These are phyloP conservation scores for Davidsoniella eucalypti DNA, from an alignment of 2,329 filamentous ascomycete species.

Conservation along the genomic window DNA sequence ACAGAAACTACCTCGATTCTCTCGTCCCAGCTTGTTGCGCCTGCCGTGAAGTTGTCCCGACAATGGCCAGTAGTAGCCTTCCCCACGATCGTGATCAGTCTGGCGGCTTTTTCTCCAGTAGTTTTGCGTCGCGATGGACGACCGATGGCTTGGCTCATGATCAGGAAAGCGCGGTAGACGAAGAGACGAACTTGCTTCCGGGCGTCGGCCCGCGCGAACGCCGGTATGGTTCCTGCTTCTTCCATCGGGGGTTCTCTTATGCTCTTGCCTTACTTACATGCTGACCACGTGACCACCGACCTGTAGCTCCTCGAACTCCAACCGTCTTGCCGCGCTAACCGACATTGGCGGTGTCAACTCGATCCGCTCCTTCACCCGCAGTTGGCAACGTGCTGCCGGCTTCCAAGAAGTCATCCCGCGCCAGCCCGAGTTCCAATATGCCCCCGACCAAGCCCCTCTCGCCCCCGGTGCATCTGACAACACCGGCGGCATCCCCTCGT, in stretches of 20 bases:
- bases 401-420: constrained; percentile 80
- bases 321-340: constrained; percentile 38
- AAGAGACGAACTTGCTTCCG: constrained; percentile 3
- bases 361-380: constrained; percentile 81
- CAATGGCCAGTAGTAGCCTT: constrained; percentile 9
- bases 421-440: constrained; percentile 55
- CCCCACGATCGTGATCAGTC: constrained; percentile 6
- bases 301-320: constrained; percentile 40
- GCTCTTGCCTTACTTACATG: background rate
- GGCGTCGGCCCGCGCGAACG: constrained; percentile 5
- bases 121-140: constrained; percentile 11
- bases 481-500: background rate
- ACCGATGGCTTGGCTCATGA: constrained; percentile 2
- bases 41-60: background rate
- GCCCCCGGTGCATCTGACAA: constrained; percentile 15
- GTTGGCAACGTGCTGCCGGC: constrained; percentile 77
- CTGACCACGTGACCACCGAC: background rate
- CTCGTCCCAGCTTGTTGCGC: background rate
- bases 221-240: constrained; percentile 2
- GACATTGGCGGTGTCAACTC: constrained; percentile 85
- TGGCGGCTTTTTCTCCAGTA: constrained; percentile 7
- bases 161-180: constrained; percentile 4
- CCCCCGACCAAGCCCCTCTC: constrained; percentile 36
- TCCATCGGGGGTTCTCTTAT: background rate
- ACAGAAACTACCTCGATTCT: background rate